Conservation (phyloP, 345 rosid genomes). For the Ricinus communis region DNA sequence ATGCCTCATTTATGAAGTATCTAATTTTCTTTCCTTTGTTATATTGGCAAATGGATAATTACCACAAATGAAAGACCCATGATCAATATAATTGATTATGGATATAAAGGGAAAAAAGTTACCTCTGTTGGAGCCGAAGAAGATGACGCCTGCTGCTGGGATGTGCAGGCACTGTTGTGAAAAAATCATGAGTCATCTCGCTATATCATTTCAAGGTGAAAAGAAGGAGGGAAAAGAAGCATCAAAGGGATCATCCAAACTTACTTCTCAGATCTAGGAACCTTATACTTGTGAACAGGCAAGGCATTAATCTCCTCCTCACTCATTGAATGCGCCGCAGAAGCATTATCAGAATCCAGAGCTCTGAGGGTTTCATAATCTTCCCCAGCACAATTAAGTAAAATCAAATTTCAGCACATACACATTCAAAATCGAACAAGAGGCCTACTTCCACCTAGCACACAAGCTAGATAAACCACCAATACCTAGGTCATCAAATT, state of each 20-base stretch:
- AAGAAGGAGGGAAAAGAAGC: background rate
- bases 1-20: background rate
- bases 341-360: slow-evolving; percentile 72
- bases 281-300: slow-evolving; percentile 85
- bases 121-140: slow-evolving; percentile 53
- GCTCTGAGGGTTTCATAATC: slow-evolving; percentile 96
- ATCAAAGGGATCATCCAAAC: slow-evolving; percentile 8
- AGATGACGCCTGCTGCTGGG: slow-evolving; percentile 41
- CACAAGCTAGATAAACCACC: slow-evolving; percentile 2
- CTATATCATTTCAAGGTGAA: background rate
- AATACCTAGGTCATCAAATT: slow-evolving; percentile 89
- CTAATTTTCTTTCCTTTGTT: background rate
- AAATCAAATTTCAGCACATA: background rate
- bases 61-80: background rate
- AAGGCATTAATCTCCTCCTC: slow-evolving; percentile 94
- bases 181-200: background rate
- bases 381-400: slow-evolving; percentile 23
- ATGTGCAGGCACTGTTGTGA: slow-evolving; percentile 37
- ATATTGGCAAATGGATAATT: background rate
- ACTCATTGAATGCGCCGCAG: slow-evolving; percentile 68
- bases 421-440: background rate
- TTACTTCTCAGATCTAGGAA: slow-evolving; percentile 47
- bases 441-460: background rate
- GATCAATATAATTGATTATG: background rate
- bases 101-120: background rate